phyloP scores from a whole-genome alignment of 177 flowering plant genomes.

The Telopea speciosissima region DNA sequence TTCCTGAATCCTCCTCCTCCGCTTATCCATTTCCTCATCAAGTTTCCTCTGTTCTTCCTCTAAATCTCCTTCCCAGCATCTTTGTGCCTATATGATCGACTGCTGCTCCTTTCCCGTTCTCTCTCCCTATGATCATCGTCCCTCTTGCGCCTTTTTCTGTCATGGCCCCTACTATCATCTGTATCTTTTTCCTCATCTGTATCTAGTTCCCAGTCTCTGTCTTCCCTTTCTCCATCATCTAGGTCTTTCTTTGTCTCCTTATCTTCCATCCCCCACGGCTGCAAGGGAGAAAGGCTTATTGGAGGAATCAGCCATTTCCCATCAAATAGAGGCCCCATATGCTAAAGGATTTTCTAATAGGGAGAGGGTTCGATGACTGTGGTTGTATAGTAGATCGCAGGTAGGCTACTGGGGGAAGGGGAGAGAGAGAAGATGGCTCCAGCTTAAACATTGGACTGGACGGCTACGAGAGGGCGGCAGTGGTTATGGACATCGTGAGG shows the following conservation, averaged over 20 bases:
- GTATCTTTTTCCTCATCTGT: slow-evolving; percentile 38
- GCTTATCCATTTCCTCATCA: slow-evolving; percentile 93
- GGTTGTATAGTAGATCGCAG: too few species aligned
- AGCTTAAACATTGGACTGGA: too few species aligned
- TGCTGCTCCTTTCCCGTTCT: slow-evolving; percentile 39
- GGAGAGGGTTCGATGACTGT: too few species aligned
- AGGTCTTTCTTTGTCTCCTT: slow-evolving; percentile 9
- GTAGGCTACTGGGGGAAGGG: too few species aligned
- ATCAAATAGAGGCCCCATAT: too few species aligned
- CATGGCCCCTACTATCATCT: slow-evolving; percentile 38
- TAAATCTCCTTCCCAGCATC: slow-evolving; percentile 64
- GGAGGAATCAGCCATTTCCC: too few species aligned
- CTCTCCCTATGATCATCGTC: slow-evolving; percentile 41
- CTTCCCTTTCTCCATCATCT: slow-evolving; percentile 23
- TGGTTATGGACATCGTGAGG: too few species aligned
- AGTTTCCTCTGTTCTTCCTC: slow-evolving; percentile 76
- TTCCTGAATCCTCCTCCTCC: slow-evolving; percentile 94
- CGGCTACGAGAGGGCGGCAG: too few species aligned
- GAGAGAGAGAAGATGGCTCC: too few species aligned
- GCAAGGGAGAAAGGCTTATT: too few species aligned
- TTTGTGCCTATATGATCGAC: slow-evolving; percentile 42
- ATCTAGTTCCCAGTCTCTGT: slow-evolving; percentile 36
- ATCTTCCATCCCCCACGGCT: slow-evolving; percentile 15
- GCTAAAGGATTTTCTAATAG: too few species aligned
- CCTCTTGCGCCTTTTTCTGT: slow-evolving; percentile 45